A percentile compares a stretch with the other conserved stretches of the same genome.
phyloP scores from a whole-genome alignment of 257 asterid genomes.

The Sherardia arvensis region DNA sequence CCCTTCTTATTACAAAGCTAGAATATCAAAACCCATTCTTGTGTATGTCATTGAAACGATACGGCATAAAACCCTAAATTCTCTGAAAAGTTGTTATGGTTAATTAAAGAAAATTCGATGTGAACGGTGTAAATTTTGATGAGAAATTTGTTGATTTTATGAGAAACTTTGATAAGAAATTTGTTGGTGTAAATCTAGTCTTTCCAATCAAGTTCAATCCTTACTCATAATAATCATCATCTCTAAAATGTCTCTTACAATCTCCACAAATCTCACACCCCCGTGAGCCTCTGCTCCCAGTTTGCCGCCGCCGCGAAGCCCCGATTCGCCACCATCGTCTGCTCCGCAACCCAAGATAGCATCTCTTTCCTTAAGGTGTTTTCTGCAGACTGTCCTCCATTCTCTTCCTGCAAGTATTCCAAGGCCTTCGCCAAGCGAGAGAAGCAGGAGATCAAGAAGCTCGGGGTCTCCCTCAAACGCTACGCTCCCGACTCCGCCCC shows the following conservation, averaged over 20 bases:
- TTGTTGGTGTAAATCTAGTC: too few relatives aligned
- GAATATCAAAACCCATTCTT: too few relatives aligned
- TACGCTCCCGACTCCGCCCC: conserved; percentile 95
- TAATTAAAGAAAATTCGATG: too few relatives aligned
- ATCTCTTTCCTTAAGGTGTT: conserved; percentile 56
- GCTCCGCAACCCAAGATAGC: conserved; percentile 37
- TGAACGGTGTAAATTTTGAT: too few relatives aligned
- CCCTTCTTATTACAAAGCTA: too few relatives aligned
- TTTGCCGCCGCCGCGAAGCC: conserved; percentile 25
- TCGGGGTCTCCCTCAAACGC: conserved; percentile 54
- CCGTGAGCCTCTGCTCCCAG: conserved; percentile 40
- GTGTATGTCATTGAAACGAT: too few relatives aligned
- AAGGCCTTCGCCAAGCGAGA: conserved; percentile 91
- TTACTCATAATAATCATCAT: neutral
- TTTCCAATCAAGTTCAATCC: too few relatives aligned
- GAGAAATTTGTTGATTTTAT: too few relatives aligned
- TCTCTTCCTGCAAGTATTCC: conserved; percentile 84
- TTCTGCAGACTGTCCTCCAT: conserved; percentile 81
- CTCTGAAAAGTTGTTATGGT: too few relatives aligned
- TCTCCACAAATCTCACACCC: conserved; percentile 69
- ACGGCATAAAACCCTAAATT: too few relatives aligned
- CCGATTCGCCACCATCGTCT: conserved; percentile 34
- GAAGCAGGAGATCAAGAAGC: conserved; percentile 86
- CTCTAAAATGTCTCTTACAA: conserved; percentile 68
- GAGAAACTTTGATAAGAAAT: too few relatives aligned